Evolutionary conservation across 345 rosid species (phyloP), one percentile per base, ranked within the genome.

Genomic region (Crucihimalaya himalaica): DNA sequence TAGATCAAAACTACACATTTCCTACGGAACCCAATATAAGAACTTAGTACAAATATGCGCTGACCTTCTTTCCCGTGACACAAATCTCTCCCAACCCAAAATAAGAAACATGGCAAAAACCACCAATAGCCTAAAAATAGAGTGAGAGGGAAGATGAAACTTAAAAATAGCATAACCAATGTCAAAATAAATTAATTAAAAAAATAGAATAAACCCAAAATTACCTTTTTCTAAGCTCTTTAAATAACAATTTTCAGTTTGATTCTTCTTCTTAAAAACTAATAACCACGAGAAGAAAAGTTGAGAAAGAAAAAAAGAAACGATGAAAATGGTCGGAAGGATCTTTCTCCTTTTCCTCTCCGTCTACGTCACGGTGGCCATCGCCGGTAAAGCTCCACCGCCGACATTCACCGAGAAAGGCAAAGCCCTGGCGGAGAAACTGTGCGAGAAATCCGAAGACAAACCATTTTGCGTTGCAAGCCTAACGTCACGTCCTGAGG

Each of bases 401-500:
- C 81, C 81, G 35, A 78, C 51, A 59, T 78, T 78, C 65, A 66
- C 73, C 50, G 77, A 72, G 42, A 78, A 27, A 59, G 81, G 81
- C 65, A 56, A 66, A 71, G 81, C 77, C 4, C n/a, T 78, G 42
- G 73, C 35, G 0, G 81, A 72, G 52, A 78, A 72, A 45, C 53
- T 85, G 9, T 90, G 97, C 71, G 70, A 63, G 5, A 53, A 56
- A 32, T 58, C 83, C 0, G 81, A 74, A 11, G 67, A 83, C 81
- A 80, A 71, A 77, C 72, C 66, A 2, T 78, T 86, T 6, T 90
- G 96, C 78, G 20, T 84, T 3, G 61, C 86, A 1, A 86, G 84
- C 72, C 68, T 90, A 25, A 55, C 45, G 4, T 78, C 86, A 0
- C 74, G 81, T 59, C 84, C 80, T 0, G 86, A 80, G 3, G 70